Base-by-base conservation (phyloP, 495 filamentous ascomycete genomes). In the Xylaria scruposa region DNA sequence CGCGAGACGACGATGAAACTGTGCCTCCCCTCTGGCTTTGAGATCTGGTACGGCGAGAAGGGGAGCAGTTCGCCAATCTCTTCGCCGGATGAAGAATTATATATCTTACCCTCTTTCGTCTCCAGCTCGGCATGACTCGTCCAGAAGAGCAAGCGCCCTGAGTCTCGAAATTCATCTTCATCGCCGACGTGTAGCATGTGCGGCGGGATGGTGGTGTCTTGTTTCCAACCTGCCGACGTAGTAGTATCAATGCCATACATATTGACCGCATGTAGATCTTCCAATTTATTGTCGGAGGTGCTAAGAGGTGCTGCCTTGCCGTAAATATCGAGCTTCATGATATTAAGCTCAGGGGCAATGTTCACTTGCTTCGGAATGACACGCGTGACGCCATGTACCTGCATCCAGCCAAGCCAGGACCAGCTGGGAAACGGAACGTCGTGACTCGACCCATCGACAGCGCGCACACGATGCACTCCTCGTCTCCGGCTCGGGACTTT, bases 371-470 rank as follows among this genome's bases (percentile, higher is more conserved):
- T 56, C 19, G 54, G 67, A 33, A 65, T 68, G 10, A 60, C 42
- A 21, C 71, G 71, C 26, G 62, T 67, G n/a, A 73, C 26, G 2
- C 70, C 59, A 36, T 62, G 36, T 3, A 21, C 10, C 24, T 42
- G 59, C 59, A 42, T 38, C 74, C 74, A 72, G 1, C 74, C 72
- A 4, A 74, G 47, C 68, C 72, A 76, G 1, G 74, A 76, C 74
- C 69, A 76, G 29, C 74, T 74, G 4, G 65, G 74, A 33, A 74
- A 76, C 36, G 38, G 40, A 40, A 65, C 17, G 5, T 49, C 44
- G 40, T 49, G 29, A 47, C n/a, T 29, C 4, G 62, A 38, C 59
- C 36, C 36, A 15, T 62, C 59, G 1, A 6, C n/a, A 12, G 59
- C 59, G 10, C 4, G 24, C 36, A 62, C 19, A 3, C 19, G 54